Conservation (phyloP, 768 basidiomycete species). For the Boletus insuetus region DNA sequence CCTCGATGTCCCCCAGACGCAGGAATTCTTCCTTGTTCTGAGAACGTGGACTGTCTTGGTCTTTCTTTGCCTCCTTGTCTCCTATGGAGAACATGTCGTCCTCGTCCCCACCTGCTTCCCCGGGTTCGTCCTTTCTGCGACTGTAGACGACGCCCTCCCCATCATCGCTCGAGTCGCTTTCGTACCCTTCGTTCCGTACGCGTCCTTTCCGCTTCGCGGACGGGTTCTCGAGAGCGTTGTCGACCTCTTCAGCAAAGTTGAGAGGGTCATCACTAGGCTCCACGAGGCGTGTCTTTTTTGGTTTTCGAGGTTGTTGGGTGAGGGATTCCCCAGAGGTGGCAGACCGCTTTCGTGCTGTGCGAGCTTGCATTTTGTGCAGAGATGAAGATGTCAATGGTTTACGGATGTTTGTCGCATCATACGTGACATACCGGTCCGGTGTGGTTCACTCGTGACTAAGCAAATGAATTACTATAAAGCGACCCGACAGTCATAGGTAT, state of each 20-base stretch:
- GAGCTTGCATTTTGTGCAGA: constrained; percentile 33
- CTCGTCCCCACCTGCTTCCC: constrained; percentile 61
- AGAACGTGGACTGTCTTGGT: constrained; percentile 40
- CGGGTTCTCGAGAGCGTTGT: constrained; percentile 67
- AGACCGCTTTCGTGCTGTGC: constrained; percentile 43
- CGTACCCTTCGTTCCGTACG: constrained; percentile 85
- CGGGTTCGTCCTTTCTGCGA: constrained; percentile 54
- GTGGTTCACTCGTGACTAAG: not conserved
- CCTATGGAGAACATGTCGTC: constrained; percentile 79
- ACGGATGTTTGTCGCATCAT: constrained; percentile 15
- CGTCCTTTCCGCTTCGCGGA: constrained; percentile 62
- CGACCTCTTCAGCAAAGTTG: constrained; percentile 77
- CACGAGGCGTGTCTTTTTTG: constrained; percentile 77
- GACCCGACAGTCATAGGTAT: not conserved
- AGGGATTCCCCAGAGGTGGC: constrained; percentile 37
- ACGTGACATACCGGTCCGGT: not conserved
- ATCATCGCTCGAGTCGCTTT: constrained; percentile 92
- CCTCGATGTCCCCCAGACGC: constrained; percentile 92
- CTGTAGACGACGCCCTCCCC: constrained; percentile 92
- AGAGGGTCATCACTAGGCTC: constrained; percentile 74
- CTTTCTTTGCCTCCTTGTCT: constrained; percentile 54
- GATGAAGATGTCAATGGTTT: constrained; percentile 13
- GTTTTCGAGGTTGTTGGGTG: constrained; percentile 24
- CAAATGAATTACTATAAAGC: not conserved
- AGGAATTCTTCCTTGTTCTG: constrained; percentile 71